Conservation (phyloP, 306 rosid species). For the Quercus gilva region DNA sequence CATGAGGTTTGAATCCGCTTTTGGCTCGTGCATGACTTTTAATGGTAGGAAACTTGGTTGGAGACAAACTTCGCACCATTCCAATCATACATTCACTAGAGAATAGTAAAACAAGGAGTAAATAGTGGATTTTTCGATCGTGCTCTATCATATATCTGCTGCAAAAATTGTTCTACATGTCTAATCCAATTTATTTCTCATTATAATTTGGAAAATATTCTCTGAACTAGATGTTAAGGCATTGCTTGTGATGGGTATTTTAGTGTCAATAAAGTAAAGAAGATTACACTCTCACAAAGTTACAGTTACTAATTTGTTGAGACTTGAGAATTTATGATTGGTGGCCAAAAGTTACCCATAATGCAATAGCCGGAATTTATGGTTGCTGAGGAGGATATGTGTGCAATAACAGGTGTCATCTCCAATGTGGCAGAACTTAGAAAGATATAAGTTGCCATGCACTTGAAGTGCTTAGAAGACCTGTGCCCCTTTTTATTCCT, state of each 20-base stretch:
- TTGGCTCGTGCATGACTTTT: neutral
- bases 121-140: too few species aligned
- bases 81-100: neutral
- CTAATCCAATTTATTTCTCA: too few species aligned
- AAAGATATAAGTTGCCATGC: neutral
- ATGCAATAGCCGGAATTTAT: neutral
- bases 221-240: too few species aligned
- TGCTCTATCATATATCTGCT: too few species aligned
- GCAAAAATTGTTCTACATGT: too few species aligned
- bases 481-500: constrained; percentile 2
- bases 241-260: too few species aligned
- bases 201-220: too few species aligned
- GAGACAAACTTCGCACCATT: neutral
- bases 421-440: neutral
- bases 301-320: too few species aligned
- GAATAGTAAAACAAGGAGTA: too few species aligned
- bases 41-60: neutral
- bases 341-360: neutral
- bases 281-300: too few species aligned
- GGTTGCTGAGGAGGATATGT: neutral
- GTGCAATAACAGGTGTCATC: neutral
- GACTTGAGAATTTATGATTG: neutral
- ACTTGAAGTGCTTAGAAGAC: constrained; percentile 9
- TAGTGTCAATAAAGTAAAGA: too few species aligned
- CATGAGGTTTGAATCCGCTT: neutral